These are phyloP conservation scores for Naganishia sp. DNA, from an alignment of 1,284 basidiomycete species.

Conservation along the genomic window DNA sequence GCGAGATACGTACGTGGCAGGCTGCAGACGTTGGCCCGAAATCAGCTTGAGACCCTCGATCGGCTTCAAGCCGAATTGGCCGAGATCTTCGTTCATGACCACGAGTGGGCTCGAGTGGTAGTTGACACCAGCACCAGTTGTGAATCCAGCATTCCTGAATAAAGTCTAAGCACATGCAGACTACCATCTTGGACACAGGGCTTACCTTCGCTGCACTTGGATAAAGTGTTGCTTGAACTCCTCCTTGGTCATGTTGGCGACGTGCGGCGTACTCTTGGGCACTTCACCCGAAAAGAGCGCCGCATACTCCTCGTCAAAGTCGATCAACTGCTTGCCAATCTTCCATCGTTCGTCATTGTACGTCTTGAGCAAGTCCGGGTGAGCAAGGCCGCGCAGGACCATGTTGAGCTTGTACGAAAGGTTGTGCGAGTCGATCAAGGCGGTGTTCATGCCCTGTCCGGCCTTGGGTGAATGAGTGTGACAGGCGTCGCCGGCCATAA, in stretches of 20 bases:
- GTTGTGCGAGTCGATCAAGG: conserved; percentile 45
- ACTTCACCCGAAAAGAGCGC: conserved; percentile 75
- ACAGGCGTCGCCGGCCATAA: conserved; percentile 47
- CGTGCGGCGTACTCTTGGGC: conserved; percentile 59
- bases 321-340: conserved; percentile 65
- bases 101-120: conserved; percentile 28
- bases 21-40: conserved; percentile 30
- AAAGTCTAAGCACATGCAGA: conserved; percentile 56
- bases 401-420: conserved; percentile 60
- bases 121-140: conserved; percentile 55
- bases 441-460: conserved; percentile 49
- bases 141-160: conserved; percentile 58
- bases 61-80: conserved; percentile 28
- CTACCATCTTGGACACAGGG: conserved; percentile 29
- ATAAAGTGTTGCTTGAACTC: conserved; percentile 56
- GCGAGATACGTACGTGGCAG: conserved; percentile 28
- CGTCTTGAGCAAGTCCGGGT: conserved; percentile 52
- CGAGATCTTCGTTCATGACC: conserved; percentile 33
- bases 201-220: conserved; percentile 56
- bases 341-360: conserved; percentile 39
- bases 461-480: conserved; percentile 48
- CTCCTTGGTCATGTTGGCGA: conserved; percentile 65
- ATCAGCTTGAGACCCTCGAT: conserved; percentile 27
- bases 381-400: conserved; percentile 53
- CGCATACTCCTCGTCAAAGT: conserved; percentile 74